A percentile compares a stretch with the other conserved stretches of the same genome.
Evolutionary conservation across 2,329 filamentous ascomycete species (phyloP).

Genomic region (Colletotrichum scovillei): DNA sequence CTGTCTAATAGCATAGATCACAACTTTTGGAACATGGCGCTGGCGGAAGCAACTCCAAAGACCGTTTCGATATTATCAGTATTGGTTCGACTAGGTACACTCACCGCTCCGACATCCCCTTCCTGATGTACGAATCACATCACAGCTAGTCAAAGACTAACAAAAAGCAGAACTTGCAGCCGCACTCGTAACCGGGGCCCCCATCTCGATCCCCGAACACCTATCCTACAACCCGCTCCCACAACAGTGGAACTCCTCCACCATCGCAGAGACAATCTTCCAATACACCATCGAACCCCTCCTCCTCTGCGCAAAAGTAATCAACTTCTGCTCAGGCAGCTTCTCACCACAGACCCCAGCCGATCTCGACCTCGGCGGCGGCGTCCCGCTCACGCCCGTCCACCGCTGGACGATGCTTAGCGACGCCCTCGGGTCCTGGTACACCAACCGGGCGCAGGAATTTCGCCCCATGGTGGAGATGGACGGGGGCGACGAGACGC

Average conservation of each 20-base stretch:
- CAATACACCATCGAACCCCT: conserved; percentile 41
- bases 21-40: neutral
- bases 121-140: neutral
- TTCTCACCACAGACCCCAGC: conserved; percentile 37
- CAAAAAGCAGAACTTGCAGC: conserved; percentile 41
- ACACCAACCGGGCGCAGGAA: conserved; percentile 44
- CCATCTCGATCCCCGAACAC: conserved; percentile 41
- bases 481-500: conserved; percentile 41
- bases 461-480: conserved; percentile 49
- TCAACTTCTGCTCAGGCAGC: conserved; percentile 45
- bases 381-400: conserved; percentile 35
- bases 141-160: neutral
- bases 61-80: conserved; percentile 33
- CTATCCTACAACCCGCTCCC: conserved; percentile 30
- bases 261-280: conserved; percentile 37
- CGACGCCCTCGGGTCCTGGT: conserved; percentile 48
- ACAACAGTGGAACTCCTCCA: conserved; percentile 14
- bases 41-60: conserved; percentile 25
- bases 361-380: conserved; percentile 13
- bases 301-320: conserved; percentile 47
- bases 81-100: conserved; percentile 42
- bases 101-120: neutral
- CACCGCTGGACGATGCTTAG: conserved; percentile 45
- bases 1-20: conserved; percentile 6
- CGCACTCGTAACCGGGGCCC: conserved; percentile 41